Evolutionary conservation across 2,329 filamentous ascomycete species (phyloP), one percentile per base, ranked within the genome.

Genomic region (Metarhizium album): DNA sequence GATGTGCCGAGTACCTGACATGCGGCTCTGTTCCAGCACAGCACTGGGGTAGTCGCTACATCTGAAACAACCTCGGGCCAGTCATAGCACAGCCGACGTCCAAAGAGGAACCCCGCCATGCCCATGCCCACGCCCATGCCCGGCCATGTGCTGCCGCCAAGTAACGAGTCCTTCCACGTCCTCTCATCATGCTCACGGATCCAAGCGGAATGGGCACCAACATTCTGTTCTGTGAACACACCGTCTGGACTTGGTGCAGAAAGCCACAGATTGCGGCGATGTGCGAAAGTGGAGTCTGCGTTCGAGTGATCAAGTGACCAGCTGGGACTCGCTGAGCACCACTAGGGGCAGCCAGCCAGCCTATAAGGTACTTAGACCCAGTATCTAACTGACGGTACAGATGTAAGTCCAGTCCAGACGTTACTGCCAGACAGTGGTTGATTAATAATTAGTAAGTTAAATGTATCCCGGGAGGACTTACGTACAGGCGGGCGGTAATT

Each of bases 21-120:
- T 40, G 29, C 22, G 29, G 14, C 38, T 18, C 23, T 42, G 9
- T 33, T 22, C 31, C 6, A n/a, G 20, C 35, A 37, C 18, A 29
- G 20, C 11, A 27, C 18, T 29, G 20, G n/a, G 24, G 43, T 33
- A 35, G 23, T 42, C 13, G 48, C 42, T 53, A 51, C 54, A 45
- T 49, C 37, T 51, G 48, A 49, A 22, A 40, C 47, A 23, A 23
- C 54, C 49, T 46, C 49, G 46, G 52, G 52, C 55, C 53, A 55
- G 40, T 54, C 52, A 57, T 37, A 47, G 35, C 42, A 43, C 31
- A 46, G 48, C 46, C 50, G 53, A 52, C 47, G 22, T 42, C 27
- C 46, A 40, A 22, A 18, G 2, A 29, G 13, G 18, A 22, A 29
- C 47, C 31, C 42, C 48, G 29, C 42, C 42, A 31, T 33, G 24